Evolutionary conservation across 169 alveolate species (phyloP).

Genomic region (Eimeria sp.): DNA sequence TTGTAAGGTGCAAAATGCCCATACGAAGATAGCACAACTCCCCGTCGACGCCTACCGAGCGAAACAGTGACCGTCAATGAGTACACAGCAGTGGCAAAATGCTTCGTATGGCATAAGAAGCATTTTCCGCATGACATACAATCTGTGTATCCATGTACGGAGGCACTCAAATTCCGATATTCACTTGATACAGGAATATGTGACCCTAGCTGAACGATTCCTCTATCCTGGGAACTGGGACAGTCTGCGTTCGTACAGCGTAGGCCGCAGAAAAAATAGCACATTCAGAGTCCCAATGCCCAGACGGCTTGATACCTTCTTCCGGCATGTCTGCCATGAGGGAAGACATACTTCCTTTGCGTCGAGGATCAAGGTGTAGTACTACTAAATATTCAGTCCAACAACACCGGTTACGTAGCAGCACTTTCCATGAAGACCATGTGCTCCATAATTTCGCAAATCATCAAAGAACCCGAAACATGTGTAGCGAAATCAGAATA

Average conservation of each 20-base stretch:
- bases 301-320: not conserved
- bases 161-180: not conserved
- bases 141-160: not conserved
- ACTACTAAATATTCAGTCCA: not conserved
- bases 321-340: not conserved
- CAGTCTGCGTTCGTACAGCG: not conserved
- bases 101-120: not conserved
- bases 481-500: too few relatives aligned
- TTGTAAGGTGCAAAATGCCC: not conserved
- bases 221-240: not conserved
- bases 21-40: not conserved
- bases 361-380: not conserved
- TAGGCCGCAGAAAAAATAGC: not conserved
- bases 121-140: not conserved
- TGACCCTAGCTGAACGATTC: not conserved
- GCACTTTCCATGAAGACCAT: not conserved
- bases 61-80: too few relatives aligned
- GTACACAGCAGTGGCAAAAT: too few relatives aligned
- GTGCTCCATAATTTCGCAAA: not conserved
- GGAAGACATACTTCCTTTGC: not conserved
- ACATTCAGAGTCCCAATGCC: not conserved
- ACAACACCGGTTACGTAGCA: not conserved
- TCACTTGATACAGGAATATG: not conserved
- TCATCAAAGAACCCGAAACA: not conserved
- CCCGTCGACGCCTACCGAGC: not conserved